Percentiles rank a stretch among this genome's conserved stretches.
Evolutionary conservation across 305 asterid genomes (phyloP).

Genomic region (Solanum chacoense): DNA sequence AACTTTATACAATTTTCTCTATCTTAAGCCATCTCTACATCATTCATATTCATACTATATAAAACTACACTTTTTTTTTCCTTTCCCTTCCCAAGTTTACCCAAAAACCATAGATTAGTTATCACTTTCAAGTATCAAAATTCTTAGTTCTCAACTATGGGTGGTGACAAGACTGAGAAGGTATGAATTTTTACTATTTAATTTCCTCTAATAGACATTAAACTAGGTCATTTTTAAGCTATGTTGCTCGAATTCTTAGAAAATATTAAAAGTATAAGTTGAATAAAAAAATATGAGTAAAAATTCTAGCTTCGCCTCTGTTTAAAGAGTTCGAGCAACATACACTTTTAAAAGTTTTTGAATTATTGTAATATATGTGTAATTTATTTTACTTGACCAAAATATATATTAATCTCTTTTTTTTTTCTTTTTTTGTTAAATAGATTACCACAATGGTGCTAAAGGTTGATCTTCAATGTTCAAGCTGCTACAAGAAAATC

Average conservation of each 20-base stretch:
- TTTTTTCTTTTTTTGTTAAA: neutral
- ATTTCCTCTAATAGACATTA: neutral
- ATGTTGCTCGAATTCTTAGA: neutral
- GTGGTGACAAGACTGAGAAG: conserved; percentile 4
- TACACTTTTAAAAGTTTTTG: neutral
- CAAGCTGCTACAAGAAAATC: conserved; percentile 57
- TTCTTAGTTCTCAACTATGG: neutral
- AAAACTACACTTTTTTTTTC: neutral
- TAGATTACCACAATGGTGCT: conserved; percentile 49
- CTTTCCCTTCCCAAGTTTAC: neutral
- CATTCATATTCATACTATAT: neutral
- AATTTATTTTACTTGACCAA: neutral
- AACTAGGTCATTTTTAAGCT: neutral
- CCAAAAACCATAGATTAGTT: neutral
- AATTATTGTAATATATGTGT: neutral
- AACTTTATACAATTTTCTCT: neutral
- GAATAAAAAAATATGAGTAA: neutral
- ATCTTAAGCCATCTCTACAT: neutral
- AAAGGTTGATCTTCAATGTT: conserved; percentile 58
- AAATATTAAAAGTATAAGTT: neutral
- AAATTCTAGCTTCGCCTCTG: neutral
- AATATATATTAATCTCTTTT: neutral
- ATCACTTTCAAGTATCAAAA: neutral
- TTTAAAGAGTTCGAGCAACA: neutral
- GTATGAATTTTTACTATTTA: neutral